phyloP scores from a whole-genome alignment of 495 filamentous ascomycete genomes.

The Annulohypoxylon stygium region DNA sequence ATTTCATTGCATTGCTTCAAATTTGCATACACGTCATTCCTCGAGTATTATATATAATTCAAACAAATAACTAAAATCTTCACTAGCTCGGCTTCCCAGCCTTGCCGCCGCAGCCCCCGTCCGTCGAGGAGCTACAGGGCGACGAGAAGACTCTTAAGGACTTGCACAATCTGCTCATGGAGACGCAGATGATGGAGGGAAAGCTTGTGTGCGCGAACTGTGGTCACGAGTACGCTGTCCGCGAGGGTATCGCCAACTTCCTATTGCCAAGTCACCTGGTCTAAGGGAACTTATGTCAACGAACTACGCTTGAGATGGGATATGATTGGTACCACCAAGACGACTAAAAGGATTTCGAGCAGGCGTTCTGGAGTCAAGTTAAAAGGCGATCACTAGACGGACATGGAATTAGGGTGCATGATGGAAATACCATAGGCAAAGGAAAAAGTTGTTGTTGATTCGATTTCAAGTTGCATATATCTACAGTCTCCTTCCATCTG shows the following conservation, averaged over 20 bases:
- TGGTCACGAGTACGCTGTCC: conserved; percentile 90
- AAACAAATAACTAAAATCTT: conserved; percentile 5
- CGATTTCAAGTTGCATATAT: conserved; percentile 40
- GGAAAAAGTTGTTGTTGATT: conserved; percentile 35
- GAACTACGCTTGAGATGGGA: not conserved
- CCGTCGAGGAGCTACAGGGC: conserved; percentile 68
- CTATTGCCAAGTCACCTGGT: conserved; percentile 93
- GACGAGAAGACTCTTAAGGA: conserved; percentile 78
- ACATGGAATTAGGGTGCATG: not conserved
- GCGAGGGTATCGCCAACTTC: conserved; percentile 97
- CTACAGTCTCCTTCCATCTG: conserved; percentile 41
- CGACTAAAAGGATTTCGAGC: not conserved
- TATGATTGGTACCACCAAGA: not conserved
- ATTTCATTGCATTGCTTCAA: no score
- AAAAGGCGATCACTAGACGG: not conserved
- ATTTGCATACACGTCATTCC: no score
- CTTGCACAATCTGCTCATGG: conserved; percentile 84
- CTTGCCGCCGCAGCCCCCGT: conserved; percentile 73
- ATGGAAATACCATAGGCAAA: conserved; percentile 2
- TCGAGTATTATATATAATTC: no score
- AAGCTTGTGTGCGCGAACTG: conserved; percentile 92
- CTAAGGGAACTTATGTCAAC: conserved; percentile 43
- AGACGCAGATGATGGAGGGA: conserved; percentile 89
- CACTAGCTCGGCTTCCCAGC: conserved; percentile 77
- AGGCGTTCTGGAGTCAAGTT: conserved; percentile 40